Percentiles rank a stretch among this genome's conserved stretches.
These are phyloP conservation scores for Fomitiporia mediterranea DNA, from an alignment of 1,284 basidiomycete genomes.

Conservation along the genomic window DNA sequence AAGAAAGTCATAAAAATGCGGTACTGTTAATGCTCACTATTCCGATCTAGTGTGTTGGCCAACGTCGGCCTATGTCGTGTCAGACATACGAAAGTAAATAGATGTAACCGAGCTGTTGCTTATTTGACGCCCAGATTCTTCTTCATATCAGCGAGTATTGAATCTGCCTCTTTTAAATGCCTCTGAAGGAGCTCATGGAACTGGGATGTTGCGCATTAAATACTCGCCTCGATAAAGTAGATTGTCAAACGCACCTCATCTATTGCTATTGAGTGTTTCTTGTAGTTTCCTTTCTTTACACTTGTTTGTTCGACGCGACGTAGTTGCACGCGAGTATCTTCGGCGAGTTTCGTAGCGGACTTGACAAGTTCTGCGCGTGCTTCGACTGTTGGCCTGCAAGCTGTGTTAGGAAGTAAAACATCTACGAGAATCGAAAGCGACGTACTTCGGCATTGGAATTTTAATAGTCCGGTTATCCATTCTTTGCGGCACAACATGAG, in stretches of 20 bases:
- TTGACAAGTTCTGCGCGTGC: conserved; percentile 52
- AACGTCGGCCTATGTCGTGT: too few relatives aligned
- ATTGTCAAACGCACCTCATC: conserved; percentile 47
- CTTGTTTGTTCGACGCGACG: conserved; percentile 61
- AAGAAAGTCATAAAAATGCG: too few relatives aligned
- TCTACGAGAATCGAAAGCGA: conserved; percentile 9
- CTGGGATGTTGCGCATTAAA: conserved; percentile 32
- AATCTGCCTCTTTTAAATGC: conserved; percentile 60
- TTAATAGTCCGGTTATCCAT: conserved; percentile 65
- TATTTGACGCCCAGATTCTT: conserved; percentile 41
- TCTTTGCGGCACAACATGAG: conserved; percentile 64
- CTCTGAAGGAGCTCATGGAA: conserved; percentile 67
- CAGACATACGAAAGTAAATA: too few relatives aligned
- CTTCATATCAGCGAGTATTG: conserved; percentile 56
- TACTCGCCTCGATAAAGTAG: conserved; percentile 9
- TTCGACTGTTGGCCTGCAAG: conserved; percentile 66
- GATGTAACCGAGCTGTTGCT: not conserved
- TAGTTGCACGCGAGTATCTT: conserved; percentile 70
- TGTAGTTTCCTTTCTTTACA: conserved; percentile 63
- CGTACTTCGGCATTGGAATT: conserved; percentile 73
- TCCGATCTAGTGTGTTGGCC: too few relatives aligned
- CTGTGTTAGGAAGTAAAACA: not conserved
- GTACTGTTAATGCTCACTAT: too few relatives aligned
- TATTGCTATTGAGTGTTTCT: conserved; percentile 59
- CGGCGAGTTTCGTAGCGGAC: conserved; percentile 55